phyloP scores from a whole-genome alignment of 139 green algal genomes.

The Chlorella vulgaris region DNA sequence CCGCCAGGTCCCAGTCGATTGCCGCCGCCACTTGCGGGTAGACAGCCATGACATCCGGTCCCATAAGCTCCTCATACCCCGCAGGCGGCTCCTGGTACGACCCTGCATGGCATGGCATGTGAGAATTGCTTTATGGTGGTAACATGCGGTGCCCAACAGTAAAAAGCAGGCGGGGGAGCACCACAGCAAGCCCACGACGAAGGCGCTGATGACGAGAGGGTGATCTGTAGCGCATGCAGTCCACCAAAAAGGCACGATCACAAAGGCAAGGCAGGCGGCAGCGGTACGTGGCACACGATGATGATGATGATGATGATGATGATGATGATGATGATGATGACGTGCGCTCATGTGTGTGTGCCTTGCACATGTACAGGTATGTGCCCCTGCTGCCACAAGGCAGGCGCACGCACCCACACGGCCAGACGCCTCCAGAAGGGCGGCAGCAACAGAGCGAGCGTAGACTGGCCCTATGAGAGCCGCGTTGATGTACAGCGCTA shows the following conservation, averaged over 20 bases:
- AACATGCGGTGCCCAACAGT: not conserved
- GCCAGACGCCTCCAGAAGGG: conserved; percentile 49
- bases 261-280: too few relatives aligned
- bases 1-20: conserved; percentile 43
- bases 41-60: conserved; percentile 43
- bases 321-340: too few relatives aligned
- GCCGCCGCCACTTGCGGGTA: conserved; percentile 34
- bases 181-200: too few relatives aligned
- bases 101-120: not conserved
- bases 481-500: conserved; percentile 49
- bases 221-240: too few relatives aligned
- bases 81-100: conserved; percentile 47
- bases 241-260: too few relatives aligned
- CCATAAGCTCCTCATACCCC: conserved; percentile 43
- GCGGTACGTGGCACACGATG: too few relatives aligned
- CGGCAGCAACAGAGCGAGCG: conserved; percentile 54
- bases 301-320: too few relatives aligned
- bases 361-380: too few relatives aligned
- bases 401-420: conserved; percentile 19
- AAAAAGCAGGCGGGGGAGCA: too few relatives aligned
- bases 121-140: not conserved
- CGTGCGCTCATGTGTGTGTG: too few relatives aligned
- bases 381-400: too few relatives aligned
- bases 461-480: conserved; percentile 56
- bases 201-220: too few relatives aligned